Conservation (phyloP, 176 grass and related monocot genomes). For the Musa acuminata region DNA sequence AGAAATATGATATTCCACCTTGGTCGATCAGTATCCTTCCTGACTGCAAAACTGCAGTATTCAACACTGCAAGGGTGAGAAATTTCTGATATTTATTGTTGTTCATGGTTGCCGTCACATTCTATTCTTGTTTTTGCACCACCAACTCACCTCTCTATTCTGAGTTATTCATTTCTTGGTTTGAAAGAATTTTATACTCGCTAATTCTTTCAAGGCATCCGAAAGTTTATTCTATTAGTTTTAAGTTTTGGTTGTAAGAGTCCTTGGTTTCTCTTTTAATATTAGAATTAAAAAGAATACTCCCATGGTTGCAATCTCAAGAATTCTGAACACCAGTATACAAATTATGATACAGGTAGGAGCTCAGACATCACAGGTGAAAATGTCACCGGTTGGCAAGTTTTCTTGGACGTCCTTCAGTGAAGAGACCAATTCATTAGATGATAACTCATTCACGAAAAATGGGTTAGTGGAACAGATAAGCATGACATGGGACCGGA, state of each 20-base stretch:
- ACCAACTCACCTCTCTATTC: not conserved
- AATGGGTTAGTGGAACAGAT: conserved; percentile 76
- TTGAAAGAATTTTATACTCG: not conserved
- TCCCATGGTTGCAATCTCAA: not conserved
- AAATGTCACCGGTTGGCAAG: conserved; percentile 46
- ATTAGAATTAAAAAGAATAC: too few relatives aligned
- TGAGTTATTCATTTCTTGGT: too few relatives aligned
- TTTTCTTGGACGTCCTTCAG: conserved; percentile 72
- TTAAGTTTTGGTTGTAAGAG: too few relatives aligned
- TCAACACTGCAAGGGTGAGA: conserved; percentile 89
- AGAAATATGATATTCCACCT: conserved; percentile 60
- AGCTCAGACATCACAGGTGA: conserved; percentile 26
- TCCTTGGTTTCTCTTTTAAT: too few relatives aligned
- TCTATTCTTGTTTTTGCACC: not conserved
- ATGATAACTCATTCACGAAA: conserved; percentile 48
- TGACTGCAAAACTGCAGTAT: conserved; percentile 74
- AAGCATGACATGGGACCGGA: conserved; percentile 82
- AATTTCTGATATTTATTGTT: not conserved
- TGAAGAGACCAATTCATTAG: conserved; percentile 60
- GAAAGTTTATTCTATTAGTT: not conserved
- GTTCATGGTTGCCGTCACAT: not conserved
- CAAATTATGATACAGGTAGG: conserved; percentile 41
- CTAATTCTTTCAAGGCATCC: not conserved
- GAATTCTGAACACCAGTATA: not conserved
- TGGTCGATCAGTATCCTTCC: conserved; percentile 98